phyloP scores from a whole-genome alignment of 2,329 filamentous ascomycete genomes.

The Penicillium sp. region DNA sequence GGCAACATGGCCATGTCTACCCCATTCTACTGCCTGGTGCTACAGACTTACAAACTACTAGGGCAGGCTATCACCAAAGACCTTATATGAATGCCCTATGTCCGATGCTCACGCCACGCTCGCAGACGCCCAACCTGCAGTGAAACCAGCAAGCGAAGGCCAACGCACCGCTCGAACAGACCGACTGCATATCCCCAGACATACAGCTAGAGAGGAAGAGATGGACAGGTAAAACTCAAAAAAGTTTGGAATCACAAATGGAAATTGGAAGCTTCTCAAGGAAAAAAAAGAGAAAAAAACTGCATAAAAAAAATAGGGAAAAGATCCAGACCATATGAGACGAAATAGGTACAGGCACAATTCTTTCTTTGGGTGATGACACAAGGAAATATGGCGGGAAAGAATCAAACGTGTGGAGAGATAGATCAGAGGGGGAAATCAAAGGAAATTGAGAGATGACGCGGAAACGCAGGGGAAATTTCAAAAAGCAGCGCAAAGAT shows the following conservation, averaged over 20 bases:
- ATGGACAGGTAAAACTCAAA: background rate
- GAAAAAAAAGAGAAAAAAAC: background rate
- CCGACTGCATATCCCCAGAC: background rate
- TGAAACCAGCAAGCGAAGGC: conserved; percentile 2
- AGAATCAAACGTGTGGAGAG: background rate
- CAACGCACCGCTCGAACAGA: conserved; percentile 3
- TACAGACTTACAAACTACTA: background rate
- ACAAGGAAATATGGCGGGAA: conserved; percentile 20
- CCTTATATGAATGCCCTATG: conserved; percentile 24
- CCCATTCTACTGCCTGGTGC: too few relatives aligned
- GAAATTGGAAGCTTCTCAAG: conserved; percentile 31
- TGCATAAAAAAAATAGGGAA: conserved; percentile 34
- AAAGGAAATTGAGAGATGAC: conserved; percentile 25
- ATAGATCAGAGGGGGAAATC: conserved; percentile 9
- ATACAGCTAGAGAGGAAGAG: background rate
- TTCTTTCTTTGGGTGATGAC: conserved; percentile 29
- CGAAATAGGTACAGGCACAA: conserved; percentile 33
- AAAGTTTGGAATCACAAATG: conserved; percentile 29
- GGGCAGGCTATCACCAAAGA: conserved; percentile 14
- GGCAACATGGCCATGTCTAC: background rate
- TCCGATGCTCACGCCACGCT: conserved; percentile 28
- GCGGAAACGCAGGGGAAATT: conserved; percentile 26
- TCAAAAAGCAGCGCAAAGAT: conserved; percentile 25
- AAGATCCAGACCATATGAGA: conserved; percentile 20
- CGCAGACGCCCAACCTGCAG: conserved; percentile 19